Base-by-base conservation (phyloP, 1,284 basidiomycete genomes). In the Cryptococcus wingfieldii region DNA sequence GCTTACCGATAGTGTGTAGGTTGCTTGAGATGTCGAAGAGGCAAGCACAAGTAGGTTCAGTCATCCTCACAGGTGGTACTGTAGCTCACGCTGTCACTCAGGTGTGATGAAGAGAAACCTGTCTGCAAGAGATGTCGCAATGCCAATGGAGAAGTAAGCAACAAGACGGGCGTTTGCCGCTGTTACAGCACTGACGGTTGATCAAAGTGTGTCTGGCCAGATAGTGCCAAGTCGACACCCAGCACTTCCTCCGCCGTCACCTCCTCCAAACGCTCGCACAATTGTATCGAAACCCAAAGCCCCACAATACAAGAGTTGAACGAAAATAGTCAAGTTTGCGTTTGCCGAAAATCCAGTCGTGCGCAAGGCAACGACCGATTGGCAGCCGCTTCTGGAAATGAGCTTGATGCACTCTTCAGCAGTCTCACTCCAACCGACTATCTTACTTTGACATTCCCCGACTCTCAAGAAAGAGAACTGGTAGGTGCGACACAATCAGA, bases 91-190 rank as follows among this genome's bases (percentile, higher is more conserved):
- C 18, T 10, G 14, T n/a, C 14, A 16, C 38, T 8, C 45, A 57
- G 56, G 44, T 60, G 58, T 38, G 54, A 60, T 38, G 58, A 60
- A 23, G 54, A 56, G 49, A 54, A 54, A 27, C 58, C 58, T 7
- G 43, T 50, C 5, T 60, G 58, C 38, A 31, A 39, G 31, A 23
- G 59, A 38, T 60, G 59, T 41, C 23, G 50, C 12, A 49, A 57
- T 37, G 53, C 56, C 16, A 50, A 31, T 7, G 47, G 53, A 34
- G 49, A 60, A 47, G 52, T 50, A 23, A 54, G 55, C 34, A 10
- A 13, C n/a, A n/a, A 19, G 19, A 34, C 31, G 31, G 23, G 23
- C 31, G 5, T 8, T 34, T 8, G 6, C 31, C 31, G 43, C 6
- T 37, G 38, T 38, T 12, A n/a, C 18, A 25, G 18, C 10, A 19